These are phyloP conservation scores for Didymellaceae sp. DNA, from an alignment of 2,329 filamentous ascomycete species.

Conservation along the genomic window DNA sequence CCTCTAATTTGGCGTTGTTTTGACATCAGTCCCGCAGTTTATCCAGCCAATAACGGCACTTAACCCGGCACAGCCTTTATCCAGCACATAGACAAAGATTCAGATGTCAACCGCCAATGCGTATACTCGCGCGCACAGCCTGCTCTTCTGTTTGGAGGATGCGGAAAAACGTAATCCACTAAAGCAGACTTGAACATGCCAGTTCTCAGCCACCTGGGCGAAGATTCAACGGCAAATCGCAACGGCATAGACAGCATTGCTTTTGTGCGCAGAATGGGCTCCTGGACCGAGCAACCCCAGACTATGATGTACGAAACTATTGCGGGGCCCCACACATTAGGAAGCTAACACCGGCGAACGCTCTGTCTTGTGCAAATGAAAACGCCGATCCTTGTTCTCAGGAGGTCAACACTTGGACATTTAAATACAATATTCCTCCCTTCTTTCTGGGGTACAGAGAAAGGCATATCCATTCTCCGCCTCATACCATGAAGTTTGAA, in stretches of 20 bases:
- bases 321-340: neutral
- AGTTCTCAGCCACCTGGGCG: conserved; percentile 1
- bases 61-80: conserved; percentile 2
- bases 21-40: conserved; percentile 1
- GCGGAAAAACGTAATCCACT: too few relatives aligned
- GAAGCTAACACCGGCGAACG: neutral
- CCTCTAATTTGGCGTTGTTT: too few relatives aligned
- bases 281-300: conserved; percentile 2
- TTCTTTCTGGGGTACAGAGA: neutral
- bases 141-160: too few relatives aligned
- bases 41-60: conserved; percentile 2
- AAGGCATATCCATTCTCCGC: neutral
- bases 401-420: neutral
- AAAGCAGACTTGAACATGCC: neutral
- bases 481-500: conserved; percentile 25
- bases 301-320: conserved; percentile 2
- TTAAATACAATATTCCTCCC: conserved; percentile 3
- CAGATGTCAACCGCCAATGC: too few relatives aligned
- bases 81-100: neutral
- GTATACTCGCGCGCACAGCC: too few relatives aligned
- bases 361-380: neutral
- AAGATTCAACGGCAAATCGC: neutral
- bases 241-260: neutral
- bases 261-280: neutral
- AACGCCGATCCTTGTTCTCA: too few relatives aligned